phyloP scores from a whole-genome alignment of 78 protist species.

The Dictyostelium firmibasis region DNA sequence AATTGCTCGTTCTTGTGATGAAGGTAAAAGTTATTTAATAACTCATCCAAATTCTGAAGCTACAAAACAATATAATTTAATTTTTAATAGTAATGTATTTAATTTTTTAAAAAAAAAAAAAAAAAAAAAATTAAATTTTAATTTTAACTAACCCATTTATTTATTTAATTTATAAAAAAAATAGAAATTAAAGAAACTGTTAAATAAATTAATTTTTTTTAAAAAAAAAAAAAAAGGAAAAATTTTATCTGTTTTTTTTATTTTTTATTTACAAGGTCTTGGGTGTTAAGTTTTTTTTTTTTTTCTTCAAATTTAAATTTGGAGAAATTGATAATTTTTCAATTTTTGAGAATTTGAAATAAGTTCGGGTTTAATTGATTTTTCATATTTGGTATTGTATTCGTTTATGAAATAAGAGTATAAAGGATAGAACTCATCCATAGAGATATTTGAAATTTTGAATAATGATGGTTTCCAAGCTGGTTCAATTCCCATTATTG shows the following conservation, averaged over 20 bases:
- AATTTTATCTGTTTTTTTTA: background rate
- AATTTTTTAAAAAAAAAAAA: background rate
- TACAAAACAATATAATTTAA: slow-evolving; percentile 59
- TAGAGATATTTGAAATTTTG: background rate
- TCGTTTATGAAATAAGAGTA: background rate
- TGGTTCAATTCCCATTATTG: background rate
- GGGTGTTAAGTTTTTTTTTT: background rate
- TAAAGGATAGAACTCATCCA: background rate
- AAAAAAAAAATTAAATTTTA: background rate
- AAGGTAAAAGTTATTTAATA: slow-evolving; percentile 79
- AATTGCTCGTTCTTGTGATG: slow-evolving; percentile 86
- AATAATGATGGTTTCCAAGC: slow-evolving; percentile 13
- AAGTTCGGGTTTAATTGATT: background rate
- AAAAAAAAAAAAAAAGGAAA: background rate
- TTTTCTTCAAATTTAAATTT: background rate
- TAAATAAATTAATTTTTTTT: background rate
- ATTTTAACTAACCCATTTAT: too few species aligned
- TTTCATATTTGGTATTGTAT: background rate
- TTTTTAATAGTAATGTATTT: slow-evolving; percentile 57
- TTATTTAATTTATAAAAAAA: background rate
- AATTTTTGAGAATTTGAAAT: background rate
- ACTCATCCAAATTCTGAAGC: slow-evolving; percentile 78
- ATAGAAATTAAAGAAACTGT: slow-evolving; percentile 10
- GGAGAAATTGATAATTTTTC: background rate
- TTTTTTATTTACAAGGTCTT: background rate